Percentiles rank a stretch among this genome's conserved stretches.
These are phyloP conservation scores for Filobasidium uniguttulatum DNA, from an alignment of 1,284 basidiomycete genomes.

Conservation along the genomic window DNA sequence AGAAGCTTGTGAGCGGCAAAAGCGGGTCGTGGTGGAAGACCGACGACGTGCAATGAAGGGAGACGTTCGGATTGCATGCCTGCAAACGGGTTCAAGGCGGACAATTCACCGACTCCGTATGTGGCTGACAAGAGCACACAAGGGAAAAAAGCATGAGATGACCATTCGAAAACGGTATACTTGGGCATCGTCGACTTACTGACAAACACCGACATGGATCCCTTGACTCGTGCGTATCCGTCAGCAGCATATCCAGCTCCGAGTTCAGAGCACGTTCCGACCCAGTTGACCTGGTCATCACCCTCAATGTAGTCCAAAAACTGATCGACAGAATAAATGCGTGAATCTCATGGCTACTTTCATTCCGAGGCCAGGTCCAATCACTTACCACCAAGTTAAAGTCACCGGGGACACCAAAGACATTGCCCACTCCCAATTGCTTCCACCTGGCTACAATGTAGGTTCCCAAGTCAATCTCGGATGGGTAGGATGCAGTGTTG, in stretches of 20 bases:
- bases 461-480: slow-evolving; percentile 7
- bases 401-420: slow-evolving; percentile 73
- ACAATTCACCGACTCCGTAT: not conserved
- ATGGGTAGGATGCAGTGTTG: slow-evolving; percentile 4
- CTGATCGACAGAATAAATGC: not conserved
- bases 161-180: too few relatives aligned
- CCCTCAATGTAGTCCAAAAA: slow-evolving; percentile 66
- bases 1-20: slow-evolving; percentile 45
- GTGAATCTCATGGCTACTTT: too few relatives aligned
- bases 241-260: slow-evolving; percentile 85
- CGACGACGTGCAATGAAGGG: slow-evolving; percentile 81
- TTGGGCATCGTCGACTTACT: slow-evolving; percentile 58
- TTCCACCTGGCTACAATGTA: slow-evolving; percentile 54
- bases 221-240: slow-evolving; percentile 77
- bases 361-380: not conserved
- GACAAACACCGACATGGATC: slow-evolving; percentile 55
- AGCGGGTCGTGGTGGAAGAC: not conserved
- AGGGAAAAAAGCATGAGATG: too few relatives aligned
- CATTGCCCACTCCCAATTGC: slow-evolving; percentile 42
- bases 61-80: slow-evolving; percentile 57
- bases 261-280: slow-evolving; percentile 79
- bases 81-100: not conserved
- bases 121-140: too few relatives aligned
- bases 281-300: slow-evolving; percentile 64
- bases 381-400: slow-evolving; percentile 48